These are phyloP conservation scores for Emericellopsis cladophorae DNA, from an alignment of 2,329 filamentous ascomycete genomes.

Conservation along the genomic window DNA sequence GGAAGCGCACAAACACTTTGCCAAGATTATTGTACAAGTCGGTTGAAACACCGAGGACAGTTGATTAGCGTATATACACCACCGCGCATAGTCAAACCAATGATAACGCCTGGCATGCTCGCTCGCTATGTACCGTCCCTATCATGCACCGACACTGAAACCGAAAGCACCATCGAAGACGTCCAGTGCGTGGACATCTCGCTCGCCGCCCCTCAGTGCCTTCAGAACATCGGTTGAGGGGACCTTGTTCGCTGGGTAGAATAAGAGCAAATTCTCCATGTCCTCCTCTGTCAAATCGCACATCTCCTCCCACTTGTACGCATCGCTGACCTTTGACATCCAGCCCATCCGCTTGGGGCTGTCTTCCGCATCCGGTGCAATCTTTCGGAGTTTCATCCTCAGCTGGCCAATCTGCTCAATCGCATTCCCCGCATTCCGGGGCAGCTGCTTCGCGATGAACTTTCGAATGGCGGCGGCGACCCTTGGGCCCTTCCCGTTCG, in stretches of 20 bases:
- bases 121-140: background rate
- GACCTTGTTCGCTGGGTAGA: constrained; percentile 48
- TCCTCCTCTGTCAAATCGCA: constrained; percentile 71
- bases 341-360: constrained; percentile 85
- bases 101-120: background rate
- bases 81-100: too few species aligned
- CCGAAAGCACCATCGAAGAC: constrained; percentile 48
- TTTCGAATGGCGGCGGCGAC: constrained; percentile 76
- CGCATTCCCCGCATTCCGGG: constrained; percentile 69
- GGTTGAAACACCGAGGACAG: background rate
- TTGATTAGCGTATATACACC: background rate
- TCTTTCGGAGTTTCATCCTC: constrained; percentile 62
- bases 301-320: constrained; percentile 74
- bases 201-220: constrained; percentile 32
- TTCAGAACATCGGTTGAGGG: constrained; percentile 42
- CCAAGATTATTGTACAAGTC: constrained; percentile 15
- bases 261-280: constrained; percentile 72
- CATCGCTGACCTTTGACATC: constrained; percentile 88
- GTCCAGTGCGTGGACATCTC: constrained; percentile 31
- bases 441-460: constrained; percentile 66
- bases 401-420: constrained; percentile 75
- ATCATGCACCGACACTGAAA: constrained; percentile 34
- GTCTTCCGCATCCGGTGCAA: constrained; percentile 61
- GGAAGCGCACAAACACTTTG: constrained; percentile 19
- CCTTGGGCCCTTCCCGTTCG: constrained; percentile 90